Evolutionary conservation across 2,329 filamentous ascomycete species (phyloP).

Genomic region (Neoascochyta sp.): DNA sequence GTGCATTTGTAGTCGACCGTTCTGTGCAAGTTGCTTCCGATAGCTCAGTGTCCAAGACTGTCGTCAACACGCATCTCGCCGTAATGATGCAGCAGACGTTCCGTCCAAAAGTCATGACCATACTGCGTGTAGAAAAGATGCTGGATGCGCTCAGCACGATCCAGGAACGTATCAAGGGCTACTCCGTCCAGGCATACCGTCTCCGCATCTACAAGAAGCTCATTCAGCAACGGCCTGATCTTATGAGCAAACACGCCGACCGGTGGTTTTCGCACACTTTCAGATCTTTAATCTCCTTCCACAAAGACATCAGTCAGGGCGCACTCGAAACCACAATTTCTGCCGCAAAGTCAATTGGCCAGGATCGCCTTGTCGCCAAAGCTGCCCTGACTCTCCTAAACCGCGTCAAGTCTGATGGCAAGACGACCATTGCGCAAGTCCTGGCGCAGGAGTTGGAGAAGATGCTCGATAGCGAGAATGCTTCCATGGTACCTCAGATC

Average conservation of each 20-base stretch:
- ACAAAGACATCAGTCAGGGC: slow-evolving; percentile 70
- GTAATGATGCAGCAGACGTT: slow-evolving; percentile 80
- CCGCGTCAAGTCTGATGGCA: slow-evolving; percentile 58
- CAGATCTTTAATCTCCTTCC: slow-evolving; percentile 71
- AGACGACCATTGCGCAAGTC: slow-evolving; percentile 47
- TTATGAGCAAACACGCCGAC: slow-evolving; percentile 66
- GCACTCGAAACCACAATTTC: slow-evolving; percentile 73
- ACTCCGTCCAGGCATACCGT: slow-evolving; percentile 73
- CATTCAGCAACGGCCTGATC: slow-evolving; percentile 63
- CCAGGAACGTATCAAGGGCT: slow-evolving; percentile 70
- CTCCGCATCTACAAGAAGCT: slow-evolving; percentile 76
- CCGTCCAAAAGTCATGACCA: slow-evolving; percentile 66
- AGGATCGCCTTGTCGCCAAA: slow-evolving; percentile 64
- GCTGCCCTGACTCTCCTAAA: slow-evolving; percentile 63
- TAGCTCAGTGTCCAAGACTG: slow-evolving; percentile 65
- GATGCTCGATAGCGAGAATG: slow-evolving; percentile 56
- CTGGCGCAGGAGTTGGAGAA: slow-evolving; percentile 63
- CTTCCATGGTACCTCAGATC: slow-evolving; percentile 72
- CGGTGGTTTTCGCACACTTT: slow-evolving; percentile 83
- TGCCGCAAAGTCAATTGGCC: slow-evolving; percentile 65
- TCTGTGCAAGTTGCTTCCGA: slow-evolving; percentile 72
- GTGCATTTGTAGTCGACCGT: slow-evolving; percentile 74
- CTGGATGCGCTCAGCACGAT: slow-evolving; percentile 68
- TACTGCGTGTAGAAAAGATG: slow-evolving; percentile 65
- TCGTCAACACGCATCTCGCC: slow-evolving; percentile 75